A percentile compares a stretch with the other conserved stretches of the same genome.
These are phyloP conservation scores for Russula vinacea DNA, from an alignment of 768 basidiomycete species.

Conservation along the genomic window DNA sequence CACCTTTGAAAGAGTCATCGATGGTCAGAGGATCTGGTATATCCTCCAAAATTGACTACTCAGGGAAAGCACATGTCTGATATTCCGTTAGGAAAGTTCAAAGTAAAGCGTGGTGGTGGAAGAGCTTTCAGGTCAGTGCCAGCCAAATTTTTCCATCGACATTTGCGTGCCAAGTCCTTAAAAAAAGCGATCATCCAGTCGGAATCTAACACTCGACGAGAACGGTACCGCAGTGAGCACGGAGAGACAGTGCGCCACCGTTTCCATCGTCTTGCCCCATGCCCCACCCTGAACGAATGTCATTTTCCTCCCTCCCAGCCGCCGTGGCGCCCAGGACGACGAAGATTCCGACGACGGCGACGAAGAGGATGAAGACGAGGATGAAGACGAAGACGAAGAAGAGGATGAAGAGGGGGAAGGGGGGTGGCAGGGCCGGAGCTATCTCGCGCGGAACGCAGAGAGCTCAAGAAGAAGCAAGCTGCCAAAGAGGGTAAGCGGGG, in stretches of 20 bases:
- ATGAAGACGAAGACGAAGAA: constrained; percentile 45
- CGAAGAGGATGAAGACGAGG: constrained; percentile 46
- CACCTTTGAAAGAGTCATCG: neutral
- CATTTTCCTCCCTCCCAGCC: constrained; percentile 7
- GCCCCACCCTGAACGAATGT: neutral
- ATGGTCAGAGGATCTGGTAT: constrained; percentile 19
- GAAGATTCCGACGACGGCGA: constrained; percentile 38
- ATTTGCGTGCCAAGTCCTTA: constrained; percentile 21
- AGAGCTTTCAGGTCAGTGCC: constrained; percentile 40
- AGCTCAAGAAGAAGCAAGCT: constrained; percentile 75
- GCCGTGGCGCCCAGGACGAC: constrained; percentile 31
- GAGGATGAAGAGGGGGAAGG: constrained; percentile 36
- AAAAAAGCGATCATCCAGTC: constrained; percentile 21
- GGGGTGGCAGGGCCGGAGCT: constrained; percentile 61
- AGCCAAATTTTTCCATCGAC: neutral
- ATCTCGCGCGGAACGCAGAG: constrained; percentile 67
- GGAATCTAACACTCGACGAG: constrained; percentile 32
- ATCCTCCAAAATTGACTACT: neutral
- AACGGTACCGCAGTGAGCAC: constrained; percentile 34
- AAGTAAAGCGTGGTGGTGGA: constrained; percentile 44
- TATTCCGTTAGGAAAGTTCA: constrained; percentile 39
- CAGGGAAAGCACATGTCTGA: neutral
- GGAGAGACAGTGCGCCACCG: constrained; percentile 28
- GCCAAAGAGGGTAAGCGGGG: constrained; percentile 31
- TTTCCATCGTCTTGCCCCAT: constrained; percentile 2